Evolutionary conservation across 441 rosid species (phyloP).

Genomic region (Populus hybrid): DNA sequence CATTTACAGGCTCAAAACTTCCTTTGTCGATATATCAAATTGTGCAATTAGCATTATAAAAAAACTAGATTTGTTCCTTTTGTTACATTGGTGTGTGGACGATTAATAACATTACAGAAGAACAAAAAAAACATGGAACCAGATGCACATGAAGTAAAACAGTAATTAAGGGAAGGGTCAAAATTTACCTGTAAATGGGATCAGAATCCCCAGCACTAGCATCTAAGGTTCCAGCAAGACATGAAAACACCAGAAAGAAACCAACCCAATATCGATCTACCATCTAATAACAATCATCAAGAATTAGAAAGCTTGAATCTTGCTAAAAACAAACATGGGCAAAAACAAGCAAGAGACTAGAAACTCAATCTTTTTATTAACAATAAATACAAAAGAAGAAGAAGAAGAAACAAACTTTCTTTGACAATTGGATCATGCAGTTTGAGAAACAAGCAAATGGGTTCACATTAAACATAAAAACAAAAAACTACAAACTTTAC

Average conservation of each 20-base stretch:
- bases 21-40: not conserved
- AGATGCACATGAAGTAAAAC: not conserved
- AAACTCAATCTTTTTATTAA: too few relatives aligned
- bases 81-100: not conserved
- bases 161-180: not conserved
- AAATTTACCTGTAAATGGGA: conserved; percentile 63
- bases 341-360: too few relatives aligned
- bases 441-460: too few relatives aligned
- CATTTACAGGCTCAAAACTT: not conserved
- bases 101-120: not conserved
- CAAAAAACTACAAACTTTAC: too few relatives aligned
- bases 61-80: not conserved
- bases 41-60: not conserved
- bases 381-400: too few relatives aligned
- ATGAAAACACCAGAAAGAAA: conserved; percentile 39
- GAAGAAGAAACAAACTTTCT: too few relatives aligned
- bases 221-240: conserved; percentile 47
- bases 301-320: not conserved
- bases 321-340: not conserved
- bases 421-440: too few relatives aligned
- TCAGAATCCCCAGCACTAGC: conserved; percentile 90
- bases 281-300: conserved; percentile 37
- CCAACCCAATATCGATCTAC: conserved; percentile 34
- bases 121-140: not conserved
- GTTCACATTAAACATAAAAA: too few relatives aligned